Percentiles rank a stretch among this genome's conserved stretches.
Evolutionary conservation across 2,329 filamentous ascomycete species (phyloP).

Genomic region (Emergomyces pasteurianus): DNA sequence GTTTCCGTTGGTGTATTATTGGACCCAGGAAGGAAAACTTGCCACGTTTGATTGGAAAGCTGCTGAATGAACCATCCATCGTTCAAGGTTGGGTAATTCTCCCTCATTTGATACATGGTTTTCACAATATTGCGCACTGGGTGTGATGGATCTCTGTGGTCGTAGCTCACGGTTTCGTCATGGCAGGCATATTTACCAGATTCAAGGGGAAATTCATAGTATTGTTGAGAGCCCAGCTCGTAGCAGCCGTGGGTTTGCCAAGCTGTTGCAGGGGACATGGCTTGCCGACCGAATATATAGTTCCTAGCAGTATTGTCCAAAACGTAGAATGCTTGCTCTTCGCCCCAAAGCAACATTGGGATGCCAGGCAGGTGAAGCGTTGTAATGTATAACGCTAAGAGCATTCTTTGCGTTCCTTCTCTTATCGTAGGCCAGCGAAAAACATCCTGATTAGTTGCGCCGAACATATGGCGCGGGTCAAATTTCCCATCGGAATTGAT

Average conservation of each 20-base stretch:
- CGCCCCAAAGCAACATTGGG: conserved; percentile 50
- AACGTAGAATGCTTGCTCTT: conserved; percentile 54
- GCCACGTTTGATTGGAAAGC: conserved; percentile 45
- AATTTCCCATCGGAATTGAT: conserved; percentile 48
- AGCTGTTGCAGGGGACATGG: conserved; percentile 49
- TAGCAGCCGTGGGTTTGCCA: conserved; percentile 58
- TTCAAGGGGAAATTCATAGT: conserved; percentile 47
- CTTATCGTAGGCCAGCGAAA: conserved; percentile 51
- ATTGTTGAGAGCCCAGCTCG: conserved; percentile 43
- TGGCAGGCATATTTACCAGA: conserved; percentile 43
- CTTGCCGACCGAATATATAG: conserved; percentile 53
- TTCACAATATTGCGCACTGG: conserved; percentile 50
- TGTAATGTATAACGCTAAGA: conserved; percentile 47
- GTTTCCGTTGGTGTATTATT: conserved; percentile 42
- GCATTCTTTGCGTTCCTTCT: conserved; percentile 45
- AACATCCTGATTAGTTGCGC: conserved; percentile 54
- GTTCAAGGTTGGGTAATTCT: conserved; percentile 45
- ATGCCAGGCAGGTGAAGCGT: conserved; percentile 50
- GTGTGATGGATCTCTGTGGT: conserved; percentile 52
- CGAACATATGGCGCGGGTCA: conserved; percentile 54
- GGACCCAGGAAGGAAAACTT: conserved; percentile 42
- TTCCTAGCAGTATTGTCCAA: conserved; percentile 53
- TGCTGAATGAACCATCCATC: conserved; percentile 46
- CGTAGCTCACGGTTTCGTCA: conserved; percentile 45
- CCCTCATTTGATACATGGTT: conserved; percentile 49